Base-by-base conservation (phyloP, 352 stramenopile species). In the Plasmopara muralis region DNA sequence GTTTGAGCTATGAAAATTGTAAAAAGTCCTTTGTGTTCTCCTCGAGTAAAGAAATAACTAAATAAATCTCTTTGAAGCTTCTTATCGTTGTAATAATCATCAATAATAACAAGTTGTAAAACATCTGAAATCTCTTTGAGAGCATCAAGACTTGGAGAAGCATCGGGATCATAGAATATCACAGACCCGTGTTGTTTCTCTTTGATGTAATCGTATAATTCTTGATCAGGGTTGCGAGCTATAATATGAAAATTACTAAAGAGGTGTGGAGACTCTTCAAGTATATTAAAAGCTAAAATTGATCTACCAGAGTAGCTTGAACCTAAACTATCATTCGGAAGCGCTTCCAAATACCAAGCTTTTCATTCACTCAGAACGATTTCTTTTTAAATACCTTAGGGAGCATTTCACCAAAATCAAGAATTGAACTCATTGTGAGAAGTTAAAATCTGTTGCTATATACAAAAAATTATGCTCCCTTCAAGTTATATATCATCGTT, bases 131-230 rank as follows among this genome's bases (percentile, higher is more conserved):
- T 42, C 37, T 42, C 37, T 42, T 42, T 42, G 37, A 42, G 4
- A 18, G 37, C 37, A 15, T 42, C 37, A 15, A 42, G 3, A 42
- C 6, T 42, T 42, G 37, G 9, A 42, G 37, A 6, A 18, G 37
- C 37, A 42, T 42, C 6, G n/a, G 37, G n/a, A 42, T 42, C 37
- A 42, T 12, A 42, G 25, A 42, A 42, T 6, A 13, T 42, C 4
- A 18, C 37, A 18, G 25, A 42, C 9, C 37, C 37, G 4, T 42
- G 37, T 2, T 12, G 25, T 6, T 15, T 42, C n/a, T 42, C 37
- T 42, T 42, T 42, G 37, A 15, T 42, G 37, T 42, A 12, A 42
- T 42, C 37, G n/a, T 42, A 18, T 42, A 42, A 42, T 5, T 42
- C 6, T 42, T 42, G 37, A 3, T 15, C 6, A 42, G 37, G 37